Base-by-base conservation (phyloP, 2,329 filamentous ascomycete genomes). In the Scortechinia acanthostroma region DNA sequence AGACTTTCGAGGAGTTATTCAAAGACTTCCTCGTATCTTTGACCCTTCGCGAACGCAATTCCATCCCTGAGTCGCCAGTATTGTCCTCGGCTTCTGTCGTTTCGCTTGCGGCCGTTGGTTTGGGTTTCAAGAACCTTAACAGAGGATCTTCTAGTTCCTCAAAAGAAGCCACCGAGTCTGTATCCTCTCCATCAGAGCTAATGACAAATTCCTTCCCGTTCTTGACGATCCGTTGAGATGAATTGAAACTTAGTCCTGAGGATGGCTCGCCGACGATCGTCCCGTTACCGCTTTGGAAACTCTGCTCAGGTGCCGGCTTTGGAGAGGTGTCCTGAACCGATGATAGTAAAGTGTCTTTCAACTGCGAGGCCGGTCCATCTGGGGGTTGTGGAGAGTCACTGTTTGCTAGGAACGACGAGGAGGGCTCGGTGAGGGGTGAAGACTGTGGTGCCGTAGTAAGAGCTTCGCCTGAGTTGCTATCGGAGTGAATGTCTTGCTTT, bases 151-250 rank as follows among this genome's bases (percentile, higher is more conserved):
- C 35, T 6, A 19, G 17, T 10, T 13, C 14, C 6, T 19, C 17
- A 6, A 10, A 6, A 13, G 35, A 40, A 6, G 10, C 35, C 14
- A 13, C 17, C 10, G 35, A 40, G 10, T 40, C 35, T 17, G 17
- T 40, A n/a, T 30, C 25, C n/a, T 30, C 25, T 40, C 35, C 35
- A 40, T 40, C 35, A 6, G 35, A 40, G 35, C 17, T 19, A 40
- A 40, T 19, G 35, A 40, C 35, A 19, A 40, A 13, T 19, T 40
- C 35, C 35, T 40, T 40, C 35, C 35, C 35, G 20, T 40, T 19
- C 10, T 10, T 40, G 6, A 40, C 20, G 10, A 10, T 10, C 35
- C 35, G 25, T n/a, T 30, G 35, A 19, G 35, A 10, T 40, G 35
- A 40, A 30, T 30, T 30, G 25, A n/a, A n/a, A n/a, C n/a, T n/a